Base-by-base conservation (phyloP, 2,329 filamentous ascomycete genomes). In the Hypoxylon sp. region DNA sequence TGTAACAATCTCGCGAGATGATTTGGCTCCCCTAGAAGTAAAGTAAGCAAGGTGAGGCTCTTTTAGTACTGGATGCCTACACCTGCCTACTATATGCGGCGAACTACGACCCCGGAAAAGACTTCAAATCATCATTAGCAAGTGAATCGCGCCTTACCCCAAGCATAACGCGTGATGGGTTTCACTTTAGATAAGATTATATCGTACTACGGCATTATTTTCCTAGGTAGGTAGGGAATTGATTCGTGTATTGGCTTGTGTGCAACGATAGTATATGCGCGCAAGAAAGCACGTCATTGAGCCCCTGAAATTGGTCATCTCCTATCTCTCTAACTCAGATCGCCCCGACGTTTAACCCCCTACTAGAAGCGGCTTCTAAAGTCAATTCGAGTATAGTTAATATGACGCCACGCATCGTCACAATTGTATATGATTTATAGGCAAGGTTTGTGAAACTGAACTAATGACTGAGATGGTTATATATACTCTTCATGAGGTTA, bases 291-390 rank as follows among this genome's bases (percentile, higher is more conserved):
- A 70, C 68, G 68, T 39, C 68, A 70, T 70, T 37, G 13, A 17
- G 57, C 57, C 65, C 62, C 58, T 63, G 62, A 53, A 63, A 68
- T 70, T 68, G 31, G 35, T 54, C 58, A 67, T 69, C 46, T 5
- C 44, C 54, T 57, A n/a, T 60, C 39, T 48, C 35, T 39, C 42
- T n/a, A n/a, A 56, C 54, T 13, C 9, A 26, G 42, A 33, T 17
- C n/a, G 29, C 53, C 29, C 53, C 39, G 19, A 13, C 24, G 13
- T 13, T 11, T 17, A 50, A 50, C 14, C 39, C 39, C 17, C 8
- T 14, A 3, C 11, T 22, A 19, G 10, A 35, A 33, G 3, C 33
- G 8, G 11, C 22, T 47, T 19, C 17, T 24, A 14, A 22, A 17
- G 11, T 47, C 13, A 19, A 24, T 24, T 46, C 14, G 29, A 35